Percentiles rank a stretch among this genome's conserved stretches.
Evolutionary conservation across 257 asterid species (phyloP).

Genomic region (Solanum sitiens): DNA sequence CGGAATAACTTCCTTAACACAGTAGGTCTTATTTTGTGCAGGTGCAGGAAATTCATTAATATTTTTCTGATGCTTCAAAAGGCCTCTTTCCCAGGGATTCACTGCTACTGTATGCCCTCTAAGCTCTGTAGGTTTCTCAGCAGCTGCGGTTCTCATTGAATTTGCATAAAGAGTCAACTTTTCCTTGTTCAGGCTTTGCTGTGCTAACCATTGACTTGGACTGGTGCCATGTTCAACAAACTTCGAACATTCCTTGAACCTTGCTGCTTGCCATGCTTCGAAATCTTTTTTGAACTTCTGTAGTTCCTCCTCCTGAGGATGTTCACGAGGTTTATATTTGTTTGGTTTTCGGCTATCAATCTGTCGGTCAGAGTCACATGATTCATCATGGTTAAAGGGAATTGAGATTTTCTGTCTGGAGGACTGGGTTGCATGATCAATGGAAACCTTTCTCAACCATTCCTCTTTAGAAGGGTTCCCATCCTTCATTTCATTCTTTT

Average conservation of each 20-base stretch:
- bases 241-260: conserved; percentile 58
- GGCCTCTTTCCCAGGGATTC: conserved; percentile 19
- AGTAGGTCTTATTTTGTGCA: conserved; percentile 19
- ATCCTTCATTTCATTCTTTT: conserved; percentile 18
- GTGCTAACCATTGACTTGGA: conserved; percentile 66
- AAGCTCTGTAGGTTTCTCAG: conserved; percentile 17
- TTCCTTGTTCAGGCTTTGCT: conserved; percentile 70
- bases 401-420: conserved; percentile 26
- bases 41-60: conserved; percentile 11
- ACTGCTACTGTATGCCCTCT: conserved; percentile 8
- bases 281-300: conserved; percentile 93
- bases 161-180: conserved; percentile 48
- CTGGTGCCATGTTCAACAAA: conserved; percentile 33
- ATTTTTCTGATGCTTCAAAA: conserved; percentile 13
- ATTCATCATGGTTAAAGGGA: conserved; percentile 21
- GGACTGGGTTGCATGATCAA: conserved; percentile 23
- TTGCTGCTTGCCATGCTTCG: conserved; percentile 82
- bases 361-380: conserved; percentile 20
- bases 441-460: conserved; percentile 21
- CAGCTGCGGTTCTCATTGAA: conserved; percentile 20
- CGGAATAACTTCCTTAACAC: conserved; percentile 15
- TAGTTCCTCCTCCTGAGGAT: conserved; percentile 95
- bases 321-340: conserved; percentile 72
- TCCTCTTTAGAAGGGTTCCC: conserved; percentile 19
- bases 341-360: conserved; percentile 15